phyloP scores from a whole-genome alignment of 1,284 basidiomycete genomes.

The Trametes polyzona region DNA sequence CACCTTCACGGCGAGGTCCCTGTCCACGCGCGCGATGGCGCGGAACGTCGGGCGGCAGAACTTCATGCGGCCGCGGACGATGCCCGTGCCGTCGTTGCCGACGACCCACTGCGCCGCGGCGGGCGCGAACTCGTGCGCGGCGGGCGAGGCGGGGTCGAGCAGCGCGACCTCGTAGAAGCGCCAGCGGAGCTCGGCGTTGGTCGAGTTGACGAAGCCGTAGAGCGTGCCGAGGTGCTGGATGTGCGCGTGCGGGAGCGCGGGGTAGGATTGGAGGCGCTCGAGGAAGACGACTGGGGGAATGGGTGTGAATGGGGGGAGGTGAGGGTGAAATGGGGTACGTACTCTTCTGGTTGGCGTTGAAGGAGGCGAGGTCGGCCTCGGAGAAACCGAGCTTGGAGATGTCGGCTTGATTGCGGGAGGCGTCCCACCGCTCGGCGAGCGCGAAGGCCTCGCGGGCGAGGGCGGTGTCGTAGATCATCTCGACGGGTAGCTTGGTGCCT shows the following conservation, averaged over 20 bases:
- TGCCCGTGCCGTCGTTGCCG: slow-evolving; percentile 58
- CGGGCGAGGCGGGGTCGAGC: slow-evolving; percentile 48
- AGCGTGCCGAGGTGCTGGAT: slow-evolving; percentile 56
- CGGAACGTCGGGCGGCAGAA: slow-evolving; percentile 76
- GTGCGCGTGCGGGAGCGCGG: slow-evolving; percentile 58
- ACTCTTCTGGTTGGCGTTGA: slow-evolving; percentile 75
- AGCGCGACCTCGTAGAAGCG: slow-evolving; percentile 74
- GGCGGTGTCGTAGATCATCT: slow-evolving; percentile 83
- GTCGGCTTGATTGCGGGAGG: slow-evolving; percentile 55
- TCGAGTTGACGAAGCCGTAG: slow-evolving; percentile 56
- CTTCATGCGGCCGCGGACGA: slow-evolving; percentile 81
- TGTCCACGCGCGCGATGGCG: slow-evolving; percentile 59
- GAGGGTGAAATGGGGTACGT: slow-evolving; percentile 19
- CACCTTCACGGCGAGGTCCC: slow-evolving; percentile 60
- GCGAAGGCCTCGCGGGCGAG: slow-evolving; percentile 73
- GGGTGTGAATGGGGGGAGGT: neutral
- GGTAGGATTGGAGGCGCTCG: slow-evolving; percentile 63
- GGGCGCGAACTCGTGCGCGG: slow-evolving; percentile 51
- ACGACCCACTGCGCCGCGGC: slow-evolving; percentile 73
- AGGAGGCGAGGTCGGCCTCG: slow-evolving; percentile 54
- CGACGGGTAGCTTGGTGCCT: slow-evolving; percentile 77
- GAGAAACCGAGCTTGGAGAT: slow-evolving; percentile 54
- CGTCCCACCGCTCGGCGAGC: slow-evolving; percentile 82
- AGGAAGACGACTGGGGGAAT: slow-evolving; percentile 67
- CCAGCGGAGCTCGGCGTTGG: slow-evolving; percentile 75